Evolutionary conservation across 306 rosid genomes (phyloP).

Genomic region (Cucumis hystrix): DNA sequence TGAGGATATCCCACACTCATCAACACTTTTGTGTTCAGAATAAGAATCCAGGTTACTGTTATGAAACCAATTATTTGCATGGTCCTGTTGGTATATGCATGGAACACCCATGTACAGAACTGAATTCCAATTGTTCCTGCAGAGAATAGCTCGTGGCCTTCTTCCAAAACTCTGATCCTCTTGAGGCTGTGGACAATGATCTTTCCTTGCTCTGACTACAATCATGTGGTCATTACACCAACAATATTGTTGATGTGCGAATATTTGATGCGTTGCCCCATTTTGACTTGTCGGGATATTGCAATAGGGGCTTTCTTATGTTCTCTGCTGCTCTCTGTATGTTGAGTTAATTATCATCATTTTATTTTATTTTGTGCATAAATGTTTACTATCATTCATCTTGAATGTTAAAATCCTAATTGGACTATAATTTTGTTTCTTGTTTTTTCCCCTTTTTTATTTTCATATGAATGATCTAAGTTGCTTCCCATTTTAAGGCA

Average conservation of each 20-base stretch:
- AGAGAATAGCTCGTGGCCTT: constrained; percentile 88
- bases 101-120: not conserved
- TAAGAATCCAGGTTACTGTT: constrained; percentile 53
- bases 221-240: constrained; percentile 87
- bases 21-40: constrained; percentile 46
- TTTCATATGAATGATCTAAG: not conserved
- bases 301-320: constrained; percentile 78
- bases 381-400: not conserved
- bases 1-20: constrained; percentile 53
- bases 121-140: constrained; percentile 16
- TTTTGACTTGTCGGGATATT: constrained; percentile 57
- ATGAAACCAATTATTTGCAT: not conserved
- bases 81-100: not conserved
- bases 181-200: constrained; percentile 81
- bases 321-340: constrained; percentile 73
- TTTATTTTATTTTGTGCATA: not conserved
- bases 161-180: constrained; percentile 71
- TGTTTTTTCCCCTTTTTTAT: not conserved
- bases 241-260: constrained; percentile 67
- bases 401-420: not conserved
- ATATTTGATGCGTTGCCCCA: constrained; percentile 76
- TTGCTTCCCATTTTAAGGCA: not conserved
- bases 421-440: not conserved
- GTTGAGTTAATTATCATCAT: constrained; percentile 16
- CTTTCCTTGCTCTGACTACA: constrained; percentile 85